phyloP scores from a whole-genome alignment of 176 grass and related monocot species.

The Otatea glauca region DNA sequence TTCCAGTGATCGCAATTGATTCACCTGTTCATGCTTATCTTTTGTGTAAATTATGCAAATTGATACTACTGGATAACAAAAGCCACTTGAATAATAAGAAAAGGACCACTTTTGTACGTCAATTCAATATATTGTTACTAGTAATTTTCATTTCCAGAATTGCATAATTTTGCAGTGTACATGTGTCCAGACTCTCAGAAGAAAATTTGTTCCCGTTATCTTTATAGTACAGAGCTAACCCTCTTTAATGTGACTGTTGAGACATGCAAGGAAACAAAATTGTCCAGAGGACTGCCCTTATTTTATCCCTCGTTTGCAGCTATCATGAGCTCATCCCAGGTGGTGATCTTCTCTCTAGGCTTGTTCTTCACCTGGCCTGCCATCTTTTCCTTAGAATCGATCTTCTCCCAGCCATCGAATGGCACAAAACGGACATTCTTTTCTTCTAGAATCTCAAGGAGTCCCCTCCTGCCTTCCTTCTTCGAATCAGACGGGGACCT shows the following conservation, averaged over 20 bases:
- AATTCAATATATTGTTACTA: neutral
- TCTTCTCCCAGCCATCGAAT: constrained; percentile 74
- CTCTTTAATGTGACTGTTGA: neutral
- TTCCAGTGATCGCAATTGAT: neutral
- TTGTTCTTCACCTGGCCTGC: constrained; percentile 60
- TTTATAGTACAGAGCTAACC: neutral
- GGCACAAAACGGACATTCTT: constrained; percentile 63
- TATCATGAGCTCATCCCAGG: constrained; percentile 63
- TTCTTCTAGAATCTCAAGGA: constrained; percentile 62
- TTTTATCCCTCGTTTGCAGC: constrained; percentile 43
- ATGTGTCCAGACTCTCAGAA: neutral
- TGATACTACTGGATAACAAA: neutral
- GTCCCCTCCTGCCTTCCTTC: constrained; percentile 60
- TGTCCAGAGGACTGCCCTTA: neutral
- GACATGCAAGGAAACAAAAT: constrained; percentile 8
- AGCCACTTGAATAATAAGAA: neutral
- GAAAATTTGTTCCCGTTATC: neutral
- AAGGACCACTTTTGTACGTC: neutral
- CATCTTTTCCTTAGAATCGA: constrained; percentile 68
- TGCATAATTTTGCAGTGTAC: neutral
- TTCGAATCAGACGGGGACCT: neutral
- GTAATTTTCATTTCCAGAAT: neutral
- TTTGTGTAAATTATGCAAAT: neutral
- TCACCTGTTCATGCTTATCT: neutral
- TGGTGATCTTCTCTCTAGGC: constrained; percentile 75